These are phyloP conservation scores for Plenodomus tracheiphilus DNA, from an alignment of 2,329 filamentous ascomycete species.

Conservation along the genomic window DNA sequence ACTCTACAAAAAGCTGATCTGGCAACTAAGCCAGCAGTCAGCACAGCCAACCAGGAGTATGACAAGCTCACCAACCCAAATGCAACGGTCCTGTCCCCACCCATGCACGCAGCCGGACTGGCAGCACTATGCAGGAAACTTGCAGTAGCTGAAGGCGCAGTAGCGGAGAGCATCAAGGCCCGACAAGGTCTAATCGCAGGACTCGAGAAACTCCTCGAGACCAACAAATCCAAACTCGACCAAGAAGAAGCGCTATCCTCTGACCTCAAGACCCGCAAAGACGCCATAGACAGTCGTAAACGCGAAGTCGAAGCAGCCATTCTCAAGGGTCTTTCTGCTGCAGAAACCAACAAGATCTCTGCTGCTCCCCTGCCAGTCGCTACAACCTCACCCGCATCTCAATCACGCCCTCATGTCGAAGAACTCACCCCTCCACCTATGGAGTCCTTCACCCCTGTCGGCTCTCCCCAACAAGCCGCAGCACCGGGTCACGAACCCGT, in stretches of 20 bases:
- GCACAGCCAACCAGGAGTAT: conserved; percentile 78
- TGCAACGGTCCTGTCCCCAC: conserved; percentile 72
- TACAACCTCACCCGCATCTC: conserved; percentile 32
- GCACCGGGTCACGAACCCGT: conserved; percentile 14
- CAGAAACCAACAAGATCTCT: conserved; percentile 55
- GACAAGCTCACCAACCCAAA: conserved; percentile 77
- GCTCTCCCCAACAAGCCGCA: conserved; percentile 46
- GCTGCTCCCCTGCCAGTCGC: conserved; percentile 40
- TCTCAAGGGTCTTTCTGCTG: conserved; percentile 75
- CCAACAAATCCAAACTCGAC: conserved; percentile 69
- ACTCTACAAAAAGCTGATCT: conserved; percentile 73
- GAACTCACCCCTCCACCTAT: conserved; percentile 79
- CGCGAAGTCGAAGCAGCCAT: conserved; percentile 89
- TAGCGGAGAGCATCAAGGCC: conserved; percentile 86
- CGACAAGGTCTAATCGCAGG: conserved; percentile 76
- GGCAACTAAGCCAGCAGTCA: conserved; percentile 67
- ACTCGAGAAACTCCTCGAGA: conserved; percentile 78
- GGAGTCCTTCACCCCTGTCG: conserved; percentile 58
- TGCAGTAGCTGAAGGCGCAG: conserved; percentile 83
- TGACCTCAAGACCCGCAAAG: conserved; percentile 68
- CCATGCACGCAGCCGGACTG: conserved; percentile 88
- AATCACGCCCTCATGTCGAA: conserved; percentile 79
- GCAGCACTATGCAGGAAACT: conserved; percentile 88
- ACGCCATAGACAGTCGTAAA: conserved; percentile 78
- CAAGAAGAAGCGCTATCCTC: conserved; percentile 69